Conservation (phyloP, 2,329 filamentous ascomycete genomes). For the Penicillium griseofulvum region DNA sequence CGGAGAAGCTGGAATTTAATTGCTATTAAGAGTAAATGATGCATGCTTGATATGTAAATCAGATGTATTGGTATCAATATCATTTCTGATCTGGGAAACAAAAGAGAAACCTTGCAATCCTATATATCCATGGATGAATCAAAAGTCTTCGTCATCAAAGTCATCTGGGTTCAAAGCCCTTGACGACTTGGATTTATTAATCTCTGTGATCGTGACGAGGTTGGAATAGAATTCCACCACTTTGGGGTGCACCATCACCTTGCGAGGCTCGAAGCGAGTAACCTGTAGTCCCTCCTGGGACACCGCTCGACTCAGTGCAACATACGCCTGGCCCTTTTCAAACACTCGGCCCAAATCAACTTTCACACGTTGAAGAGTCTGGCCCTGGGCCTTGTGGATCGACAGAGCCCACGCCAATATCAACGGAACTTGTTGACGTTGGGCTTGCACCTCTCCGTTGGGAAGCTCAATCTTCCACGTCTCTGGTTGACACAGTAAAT, state of each 20-base stretch:
- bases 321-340: conserved; percentile 96
- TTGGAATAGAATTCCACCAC: conserved; percentile 84
- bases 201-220: conserved; percentile 68
- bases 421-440: conserved; percentile 76
- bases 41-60: neutral
- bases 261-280: conserved; percentile 78
- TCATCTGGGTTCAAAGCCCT: conserved; percentile 34
- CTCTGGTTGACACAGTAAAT: conserved; percentile 79
- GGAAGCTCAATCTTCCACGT: conserved; percentile 97
- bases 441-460: conserved; percentile 88
- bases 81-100: neutral
- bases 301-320: conserved; percentile 89
- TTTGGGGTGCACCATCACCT: conserved; percentile 89
- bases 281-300: conserved; percentile 85
- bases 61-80: neutral
- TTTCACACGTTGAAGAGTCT: conserved; percentile 89
- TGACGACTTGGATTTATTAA: conserved; percentile 26
- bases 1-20: neutral
- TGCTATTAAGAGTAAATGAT: neutral
- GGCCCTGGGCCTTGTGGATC: conserved; percentile 96
- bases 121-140: conserved; percentile 53
- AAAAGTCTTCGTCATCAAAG: conserved; percentile 38
- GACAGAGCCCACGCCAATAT: conserved; percentile 96
- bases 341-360: conserved; percentile 91
- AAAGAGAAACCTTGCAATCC: neutral